phyloP scores from a whole-genome alignment of 2,329 filamentous ascomycete genomes.

The Neopestalotiopsis rosae region DNA sequence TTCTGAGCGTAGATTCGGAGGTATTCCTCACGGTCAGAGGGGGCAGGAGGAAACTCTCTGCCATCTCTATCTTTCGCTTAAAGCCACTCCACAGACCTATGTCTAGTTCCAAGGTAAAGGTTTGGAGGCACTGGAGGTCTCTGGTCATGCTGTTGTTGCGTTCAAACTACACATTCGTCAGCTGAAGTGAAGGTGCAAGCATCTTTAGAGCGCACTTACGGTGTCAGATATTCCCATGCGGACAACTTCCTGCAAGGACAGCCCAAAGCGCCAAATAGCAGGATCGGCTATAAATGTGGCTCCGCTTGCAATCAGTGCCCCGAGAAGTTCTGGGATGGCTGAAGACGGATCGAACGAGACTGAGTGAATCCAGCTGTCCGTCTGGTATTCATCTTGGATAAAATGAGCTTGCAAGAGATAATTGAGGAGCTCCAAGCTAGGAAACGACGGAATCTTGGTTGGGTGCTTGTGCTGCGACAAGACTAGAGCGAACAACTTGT shows the following conservation, averaged over 20 bases:
- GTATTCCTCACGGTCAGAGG: constrained; percentile 48
- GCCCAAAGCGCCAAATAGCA: constrained; percentile 34
- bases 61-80: constrained; percentile 63
- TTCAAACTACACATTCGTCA: constrained; percentile 43
- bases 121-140: constrained; percentile 56
- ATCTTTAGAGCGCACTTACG: constrained; percentile 30
- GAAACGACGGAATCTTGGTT: constrained; percentile 30
- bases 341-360: constrained; percentile 32
- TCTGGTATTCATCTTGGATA: constrained; percentile 33
- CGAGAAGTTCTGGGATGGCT: constrained; percentile 31
- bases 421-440: constrained; percentile 34
- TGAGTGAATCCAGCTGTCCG: constrained; percentile 33
- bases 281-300: constrained; percentile 32
- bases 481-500: constrained; percentile 34
- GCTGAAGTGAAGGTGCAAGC: constrained; percentile 30
- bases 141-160: constrained; percentile 54
- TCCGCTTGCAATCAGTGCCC: constrained; percentile 29
- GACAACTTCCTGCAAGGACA: constrained; percentile 51
- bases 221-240: constrained; percentile 30
- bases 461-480: constrained; percentile 29
- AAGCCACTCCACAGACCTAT: constrained; percentile 65
- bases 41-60: constrained; percentile 61
- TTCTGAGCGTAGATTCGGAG: too few species aligned
- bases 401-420: constrained; percentile 34
- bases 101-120: constrained; percentile 54